Evolutionary conservation across 176 grass and related monocot species (phyloP).

Genomic region (Cymbopogon citratus): DNA sequence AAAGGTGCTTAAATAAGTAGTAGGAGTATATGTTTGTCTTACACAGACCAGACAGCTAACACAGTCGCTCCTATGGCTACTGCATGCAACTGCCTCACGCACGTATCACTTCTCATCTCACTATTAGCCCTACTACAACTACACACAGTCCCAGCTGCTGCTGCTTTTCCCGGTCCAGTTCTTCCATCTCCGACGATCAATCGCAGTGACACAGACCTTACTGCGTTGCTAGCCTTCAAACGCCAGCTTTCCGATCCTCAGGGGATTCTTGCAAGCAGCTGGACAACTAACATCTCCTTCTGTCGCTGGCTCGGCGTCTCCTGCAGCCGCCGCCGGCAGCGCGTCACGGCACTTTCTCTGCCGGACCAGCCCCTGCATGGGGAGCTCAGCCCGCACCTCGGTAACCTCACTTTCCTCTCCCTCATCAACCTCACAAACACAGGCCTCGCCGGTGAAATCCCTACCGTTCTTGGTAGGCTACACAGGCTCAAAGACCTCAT

Average conservation of each 20-base stretch:
- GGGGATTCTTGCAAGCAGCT: neutral
- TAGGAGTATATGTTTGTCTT: no score
- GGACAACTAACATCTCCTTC: neutral
- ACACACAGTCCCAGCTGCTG: no score
- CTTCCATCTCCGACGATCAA: neutral
- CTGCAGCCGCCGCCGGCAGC: neutral
- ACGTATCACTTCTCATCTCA: no score
- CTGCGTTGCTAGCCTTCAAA: neutral
- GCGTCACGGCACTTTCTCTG: neutral
- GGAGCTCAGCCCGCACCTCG: neutral
- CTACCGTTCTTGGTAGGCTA: neutral
- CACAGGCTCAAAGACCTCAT: neutral
- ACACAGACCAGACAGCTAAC: no score
- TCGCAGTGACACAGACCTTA: neutral
- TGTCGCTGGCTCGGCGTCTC: neutral
- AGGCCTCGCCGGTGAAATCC: neutral
- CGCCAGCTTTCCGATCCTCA: neutral
- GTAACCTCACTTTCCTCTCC: slow-evolving; percentile 28
- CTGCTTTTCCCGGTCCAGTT: neutral
- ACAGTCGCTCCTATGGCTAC: no score
- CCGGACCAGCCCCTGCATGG: neutral
- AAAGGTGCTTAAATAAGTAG: no score
- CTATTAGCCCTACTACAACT: no score
- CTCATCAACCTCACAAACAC: slow-evolving; percentile 14
- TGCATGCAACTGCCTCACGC: no score